Percentiles rank a stretch among this genome's conserved stretches.
Conservation (phyloP, 140 eudicot species). For the Cichorium intybus region DNA sequence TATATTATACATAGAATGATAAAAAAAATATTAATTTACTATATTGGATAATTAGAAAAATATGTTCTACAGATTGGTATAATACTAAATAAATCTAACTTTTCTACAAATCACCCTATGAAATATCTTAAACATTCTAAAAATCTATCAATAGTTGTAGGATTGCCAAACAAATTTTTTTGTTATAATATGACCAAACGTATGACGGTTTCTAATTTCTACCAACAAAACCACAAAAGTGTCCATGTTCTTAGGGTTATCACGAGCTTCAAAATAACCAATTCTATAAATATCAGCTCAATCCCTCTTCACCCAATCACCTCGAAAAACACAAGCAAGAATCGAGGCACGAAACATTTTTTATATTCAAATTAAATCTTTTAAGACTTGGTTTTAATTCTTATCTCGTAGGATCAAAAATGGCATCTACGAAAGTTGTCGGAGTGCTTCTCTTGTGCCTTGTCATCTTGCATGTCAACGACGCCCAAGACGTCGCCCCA, state of each 20-base stretch:
- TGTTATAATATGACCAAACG: not conserved
- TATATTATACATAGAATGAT: too few species aligned
- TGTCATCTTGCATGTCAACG: conserved; percentile 24
- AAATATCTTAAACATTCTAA: not conserved
- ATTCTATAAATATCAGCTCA: conserved; percentile 15
- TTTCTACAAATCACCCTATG: not conserved
- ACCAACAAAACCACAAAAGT: conserved; percentile 15
- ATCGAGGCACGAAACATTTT: not conserved
- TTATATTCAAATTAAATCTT: not conserved
- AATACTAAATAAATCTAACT: too few species aligned
- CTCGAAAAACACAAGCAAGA: conserved; percentile 1
- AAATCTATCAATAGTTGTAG: not conserved
- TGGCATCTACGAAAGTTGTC: conserved; percentile 25
- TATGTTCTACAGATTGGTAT: too few species aligned
- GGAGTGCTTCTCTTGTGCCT: conserved; percentile 37
- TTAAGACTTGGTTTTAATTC: not conserved
- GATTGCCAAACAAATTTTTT: not conserved
- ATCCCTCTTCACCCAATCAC: not conserved
- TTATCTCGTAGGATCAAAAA: not conserved
- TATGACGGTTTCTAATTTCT: not conserved
- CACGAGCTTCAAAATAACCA: conserved; percentile 22
- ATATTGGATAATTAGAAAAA: too few species aligned
- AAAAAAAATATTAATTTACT: too few species aligned
- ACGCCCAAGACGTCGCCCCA: conserved; percentile 16
- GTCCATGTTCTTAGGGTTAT: conserved; percentile 18